These are phyloP conservation scores for Ogataea nonfermentans DNA, from an alignment of 805 yeast species.

Conservation along the genomic window DNA sequence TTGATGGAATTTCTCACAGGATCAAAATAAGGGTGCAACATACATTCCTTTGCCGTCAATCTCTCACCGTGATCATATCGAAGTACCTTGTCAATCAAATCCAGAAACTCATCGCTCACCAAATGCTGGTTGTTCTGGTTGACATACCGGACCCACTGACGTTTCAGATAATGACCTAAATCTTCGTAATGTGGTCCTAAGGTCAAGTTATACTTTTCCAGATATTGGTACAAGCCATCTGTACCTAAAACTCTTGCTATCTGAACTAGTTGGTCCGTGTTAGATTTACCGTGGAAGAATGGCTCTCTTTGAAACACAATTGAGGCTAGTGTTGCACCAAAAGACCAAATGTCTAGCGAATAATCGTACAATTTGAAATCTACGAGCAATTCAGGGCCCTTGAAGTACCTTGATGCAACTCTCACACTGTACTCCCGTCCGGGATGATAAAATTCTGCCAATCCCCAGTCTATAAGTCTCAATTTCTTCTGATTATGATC, in stretches of 20 bases:
- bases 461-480: slow-evolving; percentile 91
- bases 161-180: slow-evolving; percentile 70
- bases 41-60: slow-evolving; percentile 84
- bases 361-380: slow-evolving; percentile 88
- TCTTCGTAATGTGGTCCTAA: slow-evolving; percentile 76
- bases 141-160: slow-evolving; percentile 83
- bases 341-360: slow-evolving; percentile 90
- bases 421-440: slow-evolving; percentile 89
- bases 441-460: slow-evolving; percentile 91
- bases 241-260: slow-evolving; percentile 88
- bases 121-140: slow-evolving; percentile 67
- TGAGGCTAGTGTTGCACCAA: slow-evolving; percentile 90
- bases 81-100: slow-evolving; percentile 74
- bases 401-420: slow-evolving; percentile 89
- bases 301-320: slow-evolving; percentile 90
- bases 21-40: slow-evolving; percentile 58
- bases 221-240: slow-evolving; percentile 67
- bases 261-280: slow-evolving; percentile 87
- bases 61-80: slow-evolving; percentile 88
- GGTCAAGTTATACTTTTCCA: slow-evolving; percentile 66
- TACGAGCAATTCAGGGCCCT: slow-evolving; percentile 88
- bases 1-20: slow-evolving; percentile 23
- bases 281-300: slow-evolving; percentile 86
- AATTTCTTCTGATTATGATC: slow-evolving; percentile 71
- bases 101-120: slow-evolving; percentile 69